Conservation (phyloP, 2,329 filamentous ascomycete species). For the Trichoderma harzianum region DNA sequence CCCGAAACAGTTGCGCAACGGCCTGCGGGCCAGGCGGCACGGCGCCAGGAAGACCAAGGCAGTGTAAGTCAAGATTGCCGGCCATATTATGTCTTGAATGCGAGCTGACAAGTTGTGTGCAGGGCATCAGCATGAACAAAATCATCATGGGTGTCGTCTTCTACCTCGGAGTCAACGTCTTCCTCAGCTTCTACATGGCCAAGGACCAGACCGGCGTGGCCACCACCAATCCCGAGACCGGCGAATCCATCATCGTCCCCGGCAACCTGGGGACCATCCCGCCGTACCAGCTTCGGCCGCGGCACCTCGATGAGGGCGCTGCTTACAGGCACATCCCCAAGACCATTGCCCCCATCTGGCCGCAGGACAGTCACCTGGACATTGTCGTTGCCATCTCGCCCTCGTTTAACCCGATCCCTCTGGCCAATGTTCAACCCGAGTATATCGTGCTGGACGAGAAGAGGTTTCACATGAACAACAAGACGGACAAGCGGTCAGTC, state of each 20-base stretch:
- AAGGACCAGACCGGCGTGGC: slow-evolving; percentile 47
- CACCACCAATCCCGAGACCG: slow-evolving; percentile 47
- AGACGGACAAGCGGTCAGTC: slow-evolving; percentile 71
- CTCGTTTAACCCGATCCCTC: slow-evolving; percentile 63
- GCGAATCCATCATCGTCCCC: slow-evolving; percentile 51
- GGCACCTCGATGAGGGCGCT: slow-evolving; percentile 57
- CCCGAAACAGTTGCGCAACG: slow-evolving; percentile 27
- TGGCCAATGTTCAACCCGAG: slow-evolving; percentile 63
- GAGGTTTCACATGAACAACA: slow-evolving; percentile 75
- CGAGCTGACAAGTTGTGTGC: not conserved
- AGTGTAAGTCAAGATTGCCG: slow-evolving; percentile 26
- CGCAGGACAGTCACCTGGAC: slow-evolving; percentile 72
- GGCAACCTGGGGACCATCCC: slow-evolving; percentile 57
- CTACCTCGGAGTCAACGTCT: slow-evolving; percentile 58
- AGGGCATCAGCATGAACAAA: slow-evolving; percentile 42
- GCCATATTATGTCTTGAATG: not conserved
- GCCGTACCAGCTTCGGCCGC: slow-evolving; percentile 62
- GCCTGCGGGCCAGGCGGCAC: slow-evolving; percentile 27
- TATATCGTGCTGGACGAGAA: slow-evolving; percentile 76
- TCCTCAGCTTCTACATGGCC: slow-evolving; percentile 52
- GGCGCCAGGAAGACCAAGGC: slow-evolving; percentile 23
- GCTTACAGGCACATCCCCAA: slow-evolving; percentile 64
- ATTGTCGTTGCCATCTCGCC: slow-evolving; percentile 81
- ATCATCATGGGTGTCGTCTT: slow-evolving; percentile 51
- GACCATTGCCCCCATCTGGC: slow-evolving; percentile 83